Evolutionary conservation across 2,329 filamentous ascomycete genomes (phyloP).

Genomic region (Fonsecaea pedrosoi): DNA sequence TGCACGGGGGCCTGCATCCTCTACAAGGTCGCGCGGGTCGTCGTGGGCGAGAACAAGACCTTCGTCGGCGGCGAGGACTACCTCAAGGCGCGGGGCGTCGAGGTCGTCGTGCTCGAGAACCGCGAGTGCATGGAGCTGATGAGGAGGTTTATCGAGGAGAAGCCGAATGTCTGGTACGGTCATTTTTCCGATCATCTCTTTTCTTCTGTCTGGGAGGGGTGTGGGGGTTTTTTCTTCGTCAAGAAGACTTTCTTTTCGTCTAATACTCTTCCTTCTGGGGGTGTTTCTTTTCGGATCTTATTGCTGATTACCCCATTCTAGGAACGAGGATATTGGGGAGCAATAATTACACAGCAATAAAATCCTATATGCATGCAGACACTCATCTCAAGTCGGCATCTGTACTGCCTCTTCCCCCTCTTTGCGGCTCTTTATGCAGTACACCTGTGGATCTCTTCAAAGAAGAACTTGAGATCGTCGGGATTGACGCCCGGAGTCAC

Average conservation of each 20-base stretch:
- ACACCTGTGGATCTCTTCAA: conserved; percentile 83
- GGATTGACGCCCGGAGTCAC: conserved; percentile 95
- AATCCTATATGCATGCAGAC: no score
- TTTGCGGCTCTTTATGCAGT: conserved; percentile 41
- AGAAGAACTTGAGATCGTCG: conserved; percentile 90
- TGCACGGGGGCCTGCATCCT: conserved; percentile 79
- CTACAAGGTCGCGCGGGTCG: conserved; percentile 75
- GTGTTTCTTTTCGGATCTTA: conserved; percentile 27
- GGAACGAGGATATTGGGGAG: conserved; percentile 65
- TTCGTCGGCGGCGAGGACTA: conserved; percentile 77
- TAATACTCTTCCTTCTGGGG: not conserved
- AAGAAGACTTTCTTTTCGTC: not conserved
- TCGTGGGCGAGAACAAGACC: conserved; percentile 78
- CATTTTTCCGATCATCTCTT: conserved; percentile 14
- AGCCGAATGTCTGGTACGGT: conserved; percentile 72
- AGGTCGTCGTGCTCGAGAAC: conserved; percentile 74
- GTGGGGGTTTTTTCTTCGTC: no score
- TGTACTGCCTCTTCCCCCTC: conserved; percentile 8
- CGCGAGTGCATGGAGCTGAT: conserved; percentile 71
- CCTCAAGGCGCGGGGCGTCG: conserved; percentile 70
- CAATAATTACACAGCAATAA: conserved; percentile 3
- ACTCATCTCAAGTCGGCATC: not conserved
- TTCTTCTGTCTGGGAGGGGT: not conserved
- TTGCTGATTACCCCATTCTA: conserved; percentile 38
- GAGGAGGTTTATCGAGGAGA: conserved; percentile 73